Evolutionary conservation across 2,329 filamentous ascomycete species (phyloP).

Genomic region (Cercospora citrullina): DNA sequence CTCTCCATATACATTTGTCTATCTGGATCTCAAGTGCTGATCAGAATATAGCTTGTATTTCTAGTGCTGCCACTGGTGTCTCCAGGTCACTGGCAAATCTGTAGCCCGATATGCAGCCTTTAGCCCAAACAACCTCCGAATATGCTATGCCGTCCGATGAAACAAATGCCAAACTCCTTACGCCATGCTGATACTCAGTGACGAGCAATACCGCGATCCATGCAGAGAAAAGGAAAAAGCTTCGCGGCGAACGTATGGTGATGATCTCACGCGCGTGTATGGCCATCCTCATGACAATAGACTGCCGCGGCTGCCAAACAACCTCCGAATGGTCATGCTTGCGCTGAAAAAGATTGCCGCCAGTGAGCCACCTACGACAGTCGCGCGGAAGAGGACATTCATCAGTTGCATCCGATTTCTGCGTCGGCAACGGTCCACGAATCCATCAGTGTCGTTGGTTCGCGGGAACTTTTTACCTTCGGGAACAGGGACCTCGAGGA

Average conservation of each 20-base stretch:
- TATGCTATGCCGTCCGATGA: background rate
- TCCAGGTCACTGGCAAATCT: background rate
- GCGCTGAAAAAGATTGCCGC: conserved; percentile 45
- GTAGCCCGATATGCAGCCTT: background rate
- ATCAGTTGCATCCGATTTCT: conserved; percentile 58
- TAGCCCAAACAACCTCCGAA: background rate
- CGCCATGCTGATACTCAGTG: conserved; percentile 1
- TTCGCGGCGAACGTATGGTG: too few species aligned
- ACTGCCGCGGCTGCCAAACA: conserved; percentile 33
- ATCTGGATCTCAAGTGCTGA: background rate
- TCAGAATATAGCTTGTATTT: background rate
- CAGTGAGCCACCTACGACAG: conserved; percentile 52
- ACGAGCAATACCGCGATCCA: background rate
- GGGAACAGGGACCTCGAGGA: conserved; percentile 54
- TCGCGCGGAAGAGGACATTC: conserved; percentile 54
- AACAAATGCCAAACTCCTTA: conserved; percentile 7
- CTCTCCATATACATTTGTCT: background rate
- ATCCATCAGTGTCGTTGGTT: conserved; percentile 56
- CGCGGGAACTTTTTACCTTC: conserved; percentile 52
- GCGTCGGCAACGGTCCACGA: conserved; percentile 55
- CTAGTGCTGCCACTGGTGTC: background rate
- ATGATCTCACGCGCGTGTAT: background rate
- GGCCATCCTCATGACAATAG: conserved; percentile 17
- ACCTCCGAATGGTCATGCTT: conserved; percentile 39
- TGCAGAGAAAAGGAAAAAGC: background rate